These are phyloP conservation scores for Curvularia spicifera DNA, from an alignment of 2,329 filamentous ascomycete genomes.

Conservation along the genomic window DNA sequence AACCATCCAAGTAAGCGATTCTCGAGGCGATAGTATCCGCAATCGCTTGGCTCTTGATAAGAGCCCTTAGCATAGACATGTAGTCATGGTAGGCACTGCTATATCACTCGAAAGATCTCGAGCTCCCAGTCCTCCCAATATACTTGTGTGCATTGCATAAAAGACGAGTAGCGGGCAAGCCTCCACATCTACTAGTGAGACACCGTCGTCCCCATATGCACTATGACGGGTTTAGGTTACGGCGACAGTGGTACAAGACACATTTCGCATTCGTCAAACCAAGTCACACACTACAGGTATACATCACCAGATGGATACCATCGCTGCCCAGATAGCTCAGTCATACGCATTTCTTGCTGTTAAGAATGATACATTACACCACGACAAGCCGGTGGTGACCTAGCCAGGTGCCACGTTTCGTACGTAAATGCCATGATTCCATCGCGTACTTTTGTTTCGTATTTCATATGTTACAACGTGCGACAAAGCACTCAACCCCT, in stretches of 20 bases:
- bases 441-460: conserved; percentile 20
- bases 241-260: too few species aligned
- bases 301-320: not conserved
- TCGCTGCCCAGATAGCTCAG: not conserved
- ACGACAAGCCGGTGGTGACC: conserved; percentile 7
- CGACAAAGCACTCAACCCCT: conserved; percentile 13
- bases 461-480: conserved; percentile 23
- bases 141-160: not conserved
- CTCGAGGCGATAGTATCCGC: too few species aligned
- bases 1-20: too few species aligned
- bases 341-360: conserved; percentile 2
- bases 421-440: conserved; percentile 14
- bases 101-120: too few species aligned
- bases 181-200: too few species aligned
- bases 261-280: too few species aligned
- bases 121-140: too few species aligned
- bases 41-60: too few species aligned
- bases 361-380: conserved; percentile 20
- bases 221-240: too few species aligned
- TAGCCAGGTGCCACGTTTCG: conserved; percentile 9
- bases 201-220: too few species aligned
- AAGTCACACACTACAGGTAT: not conserved
- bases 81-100: too few species aligned
- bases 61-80: too few species aligned
- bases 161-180: not conserved